phyloP scores from a whole-genome alignment of 495 filamentous ascomycete genomes.

The Elaphomyces granulatus region DNA sequence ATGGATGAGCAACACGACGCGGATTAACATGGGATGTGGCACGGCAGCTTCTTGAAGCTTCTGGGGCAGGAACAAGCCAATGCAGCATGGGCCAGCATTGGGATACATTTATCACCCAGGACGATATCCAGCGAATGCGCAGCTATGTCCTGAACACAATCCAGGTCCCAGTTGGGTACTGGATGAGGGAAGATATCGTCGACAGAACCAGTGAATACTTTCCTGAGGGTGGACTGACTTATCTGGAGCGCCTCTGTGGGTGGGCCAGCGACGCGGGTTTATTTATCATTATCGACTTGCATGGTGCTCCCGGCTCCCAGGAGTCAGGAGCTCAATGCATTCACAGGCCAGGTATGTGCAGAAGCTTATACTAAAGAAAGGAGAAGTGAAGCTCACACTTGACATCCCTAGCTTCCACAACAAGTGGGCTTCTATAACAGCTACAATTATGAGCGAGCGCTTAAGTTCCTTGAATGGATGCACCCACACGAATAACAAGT shows the following conservation, averaged over 20 bases:
- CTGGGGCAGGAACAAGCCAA: constrained; percentile 42
- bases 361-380: too few relatives aligned
- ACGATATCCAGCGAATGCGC: constrained; percentile 39
- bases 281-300: constrained; percentile 51
- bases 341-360: constrained; percentile 40
- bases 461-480: constrained; percentile 45
- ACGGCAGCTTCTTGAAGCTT: constrained; percentile 35
- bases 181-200: constrained; percentile 45
- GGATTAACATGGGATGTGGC: constrained; percentile 42
- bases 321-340: constrained; percentile 30
- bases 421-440: constrained; percentile 43
- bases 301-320: constrained; percentile 49
- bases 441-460: constrained; percentile 42
- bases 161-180: constrained; percentile 49
- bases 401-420: constrained; percentile 19
- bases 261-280: constrained; percentile 41
- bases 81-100: constrained; percentile 42
- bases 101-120: constrained; percentile 41
- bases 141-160: constrained; percentile 45
- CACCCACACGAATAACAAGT: constrained; percentile 37
- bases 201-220: constrained; percentile 39
- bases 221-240: constrained; percentile 38
- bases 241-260: constrained; percentile 38
- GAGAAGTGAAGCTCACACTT: too few relatives aligned
- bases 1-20: constrained; percentile 39